A percentile compares a stretch with the other conserved stretches of the same genome.
phyloP scores from a whole-genome alignment of 2,329 filamentous ascomycete genomes.

The Colletotrichum agaves region DNA sequence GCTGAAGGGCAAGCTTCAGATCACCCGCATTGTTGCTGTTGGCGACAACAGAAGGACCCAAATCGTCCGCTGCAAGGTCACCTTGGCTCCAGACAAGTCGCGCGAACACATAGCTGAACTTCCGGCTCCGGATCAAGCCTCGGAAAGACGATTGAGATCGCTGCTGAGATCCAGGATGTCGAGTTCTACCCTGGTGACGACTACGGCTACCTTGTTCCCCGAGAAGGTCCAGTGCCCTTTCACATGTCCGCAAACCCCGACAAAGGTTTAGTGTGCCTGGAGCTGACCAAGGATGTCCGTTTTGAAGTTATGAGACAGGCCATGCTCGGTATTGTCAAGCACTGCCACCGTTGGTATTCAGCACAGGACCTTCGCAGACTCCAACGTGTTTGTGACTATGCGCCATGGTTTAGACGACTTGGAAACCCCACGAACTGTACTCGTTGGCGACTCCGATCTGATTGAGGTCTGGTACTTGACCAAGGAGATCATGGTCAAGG shows the following conservation, averaged over 20 bases:
- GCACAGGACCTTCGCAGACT: background rate
- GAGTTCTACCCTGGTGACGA: background rate
- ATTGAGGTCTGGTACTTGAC: background rate
- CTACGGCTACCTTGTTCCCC: constrained; percentile 56
- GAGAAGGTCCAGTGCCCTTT: background rate
- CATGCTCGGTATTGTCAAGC: background rate
- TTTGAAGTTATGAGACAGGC: background rate
- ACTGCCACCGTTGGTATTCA: background rate
- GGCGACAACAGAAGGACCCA: too few species aligned
- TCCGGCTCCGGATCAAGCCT: too few species aligned
- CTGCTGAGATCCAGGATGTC: background rate
- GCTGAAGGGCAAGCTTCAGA: background rate
- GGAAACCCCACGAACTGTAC: background rate
- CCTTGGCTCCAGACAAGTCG: too few species aligned
- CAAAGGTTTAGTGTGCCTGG: background rate
- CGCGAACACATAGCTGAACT: background rate
- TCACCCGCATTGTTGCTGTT: too few species aligned
- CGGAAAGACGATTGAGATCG: background rate
- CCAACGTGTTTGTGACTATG: background rate
- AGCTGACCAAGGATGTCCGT: background rate
- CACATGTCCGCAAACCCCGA: background rate
- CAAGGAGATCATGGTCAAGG: background rate
- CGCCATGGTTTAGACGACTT: background rate
- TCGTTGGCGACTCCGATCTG: background rate
- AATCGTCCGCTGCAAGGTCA: too few species aligned